Evolutionary conservation across 805 yeast genomes (phyloP).

Genomic region (Blastobotrys parvus): DNA sequence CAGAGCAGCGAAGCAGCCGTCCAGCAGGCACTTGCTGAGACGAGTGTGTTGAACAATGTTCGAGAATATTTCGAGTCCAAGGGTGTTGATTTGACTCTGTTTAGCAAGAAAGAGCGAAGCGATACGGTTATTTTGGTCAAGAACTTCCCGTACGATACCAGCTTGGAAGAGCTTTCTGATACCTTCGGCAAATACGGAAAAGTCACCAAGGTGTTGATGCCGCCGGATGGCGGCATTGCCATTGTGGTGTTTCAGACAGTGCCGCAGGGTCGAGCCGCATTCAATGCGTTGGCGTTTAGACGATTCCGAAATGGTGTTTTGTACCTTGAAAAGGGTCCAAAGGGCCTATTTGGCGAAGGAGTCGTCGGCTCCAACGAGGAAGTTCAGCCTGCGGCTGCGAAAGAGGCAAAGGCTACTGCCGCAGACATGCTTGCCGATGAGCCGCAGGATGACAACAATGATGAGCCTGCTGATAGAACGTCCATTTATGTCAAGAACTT

Average conservation of each 20-base stretch:
- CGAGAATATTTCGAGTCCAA: slow-evolving; percentile 76
- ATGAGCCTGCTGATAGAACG: slow-evolving; percentile 33
- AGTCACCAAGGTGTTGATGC: slow-evolving; percentile 74
- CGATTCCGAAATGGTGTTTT: slow-evolving; percentile 80
- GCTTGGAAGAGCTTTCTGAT: slow-evolving; percentile 71
- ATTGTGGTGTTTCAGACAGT: slow-evolving; percentile 80
- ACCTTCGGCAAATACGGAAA: slow-evolving; percentile 76
- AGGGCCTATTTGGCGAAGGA: slow-evolving; percentile 48
- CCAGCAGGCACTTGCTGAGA: slow-evolving; percentile 94
- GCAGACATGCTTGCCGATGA: slow-evolving; percentile 10
- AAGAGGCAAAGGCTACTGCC: slow-evolving; percentile 34
- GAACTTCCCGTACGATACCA: slow-evolving; percentile 86
- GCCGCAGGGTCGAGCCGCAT: slow-evolving; percentile 83
- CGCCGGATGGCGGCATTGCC: slow-evolving; percentile 95
- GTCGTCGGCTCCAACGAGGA: slow-evolving; percentile 20
- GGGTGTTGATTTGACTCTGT: slow-evolving; percentile 76
- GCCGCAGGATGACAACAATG: slow-evolving; percentile 10
- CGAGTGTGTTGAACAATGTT: slow-evolving; percentile 88
- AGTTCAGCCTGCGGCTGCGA: slow-evolving; percentile 3
- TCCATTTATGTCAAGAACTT: slow-evolving; percentile 89
- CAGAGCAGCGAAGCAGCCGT: slow-evolving; percentile 84
- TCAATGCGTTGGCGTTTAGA: slow-evolving; percentile 76
- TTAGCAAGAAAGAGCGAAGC: slow-evolving; percentile 60
- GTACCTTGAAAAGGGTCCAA: slow-evolving; percentile 92
- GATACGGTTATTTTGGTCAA: slow-evolving; percentile 77